Evolutionary conservation across 139 green algal genomes (phyloP).

Genomic region (Astrephomene gubernaculifera): DNA sequence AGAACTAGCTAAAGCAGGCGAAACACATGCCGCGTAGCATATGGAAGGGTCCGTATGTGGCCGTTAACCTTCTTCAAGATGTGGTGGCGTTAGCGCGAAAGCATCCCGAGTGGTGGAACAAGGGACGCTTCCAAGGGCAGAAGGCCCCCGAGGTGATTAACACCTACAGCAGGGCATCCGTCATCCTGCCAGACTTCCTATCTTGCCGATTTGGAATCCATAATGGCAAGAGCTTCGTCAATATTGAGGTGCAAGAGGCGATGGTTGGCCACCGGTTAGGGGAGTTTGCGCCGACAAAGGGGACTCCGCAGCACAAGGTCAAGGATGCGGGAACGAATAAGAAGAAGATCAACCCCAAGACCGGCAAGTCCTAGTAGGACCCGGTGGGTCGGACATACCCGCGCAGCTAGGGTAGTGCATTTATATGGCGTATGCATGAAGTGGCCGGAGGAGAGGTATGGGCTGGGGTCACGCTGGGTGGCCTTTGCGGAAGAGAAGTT

Average conservation of each 20-base stretch:
- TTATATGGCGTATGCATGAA: no score
- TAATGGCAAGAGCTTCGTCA: constrained; percentile 59
- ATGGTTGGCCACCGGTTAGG: constrained; percentile 72
- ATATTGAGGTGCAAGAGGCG: constrained; percentile 56
- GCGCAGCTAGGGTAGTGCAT: no score
- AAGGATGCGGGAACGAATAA: constrained; percentile 41
- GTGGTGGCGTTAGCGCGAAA: constrained; percentile 57
- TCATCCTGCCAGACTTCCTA: constrained; percentile 71
- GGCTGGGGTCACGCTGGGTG: no score
- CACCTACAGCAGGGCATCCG: constrained; percentile 56
- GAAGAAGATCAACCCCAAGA: constrained; percentile 61
- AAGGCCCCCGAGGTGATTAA: constrained; percentile 67
- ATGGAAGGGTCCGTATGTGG: constrained; percentile 75
- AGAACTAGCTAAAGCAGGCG: no score
- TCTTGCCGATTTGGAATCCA: constrained; percentile 70
- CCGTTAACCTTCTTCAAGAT: constrained; percentile 62
- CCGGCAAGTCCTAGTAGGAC: constrained; percentile 44
- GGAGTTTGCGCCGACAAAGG: constrained; percentile 64
- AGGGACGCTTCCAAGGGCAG: constrained; percentile 64
- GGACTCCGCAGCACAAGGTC: constrained; percentile 49
- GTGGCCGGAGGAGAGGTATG: no score
- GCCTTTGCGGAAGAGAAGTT: no score
- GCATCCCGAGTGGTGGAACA: constrained; percentile 71
- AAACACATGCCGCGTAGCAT: constrained; percentile 48
- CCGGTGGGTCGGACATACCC: neutral